A percentile compares a stretch with the other conserved stretches of the same genome.
Conservation (phyloP, 331 rosid species). For the Quercus tomentella region DNA sequence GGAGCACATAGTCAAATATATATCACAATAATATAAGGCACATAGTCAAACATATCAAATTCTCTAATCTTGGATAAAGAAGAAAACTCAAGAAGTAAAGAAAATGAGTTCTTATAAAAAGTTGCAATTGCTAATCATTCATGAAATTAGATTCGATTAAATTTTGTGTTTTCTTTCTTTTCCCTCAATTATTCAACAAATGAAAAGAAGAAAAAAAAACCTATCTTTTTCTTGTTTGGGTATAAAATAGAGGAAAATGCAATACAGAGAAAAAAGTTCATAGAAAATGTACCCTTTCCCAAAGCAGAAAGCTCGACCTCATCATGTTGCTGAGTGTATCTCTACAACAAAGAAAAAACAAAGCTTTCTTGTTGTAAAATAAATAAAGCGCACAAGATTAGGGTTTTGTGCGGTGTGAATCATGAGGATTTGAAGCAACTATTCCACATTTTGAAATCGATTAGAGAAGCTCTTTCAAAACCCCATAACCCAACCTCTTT, state of each 20-base stretch:
- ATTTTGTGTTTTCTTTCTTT: neutral
- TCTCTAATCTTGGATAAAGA: neutral
- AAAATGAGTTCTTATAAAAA: too few species aligned
- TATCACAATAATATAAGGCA: neutral
- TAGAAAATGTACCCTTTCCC: slow-evolving; percentile 73
- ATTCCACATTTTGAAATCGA: too few species aligned
- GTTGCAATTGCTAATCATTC: too few species aligned
- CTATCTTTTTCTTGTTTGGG: too few species aligned
- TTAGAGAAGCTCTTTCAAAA: too few species aligned
- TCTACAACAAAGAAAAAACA: slow-evolving; percentile 43
- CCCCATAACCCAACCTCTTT: too few species aligned
- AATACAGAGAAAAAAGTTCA: neutral
- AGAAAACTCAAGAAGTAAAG: neutral
- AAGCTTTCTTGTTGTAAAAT: neutral
- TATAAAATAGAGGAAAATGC: neutral
- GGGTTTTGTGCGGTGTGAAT: too few species aligned
- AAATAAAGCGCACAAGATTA: neutral
- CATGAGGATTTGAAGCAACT: too few species aligned
- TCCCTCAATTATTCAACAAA: neutral
- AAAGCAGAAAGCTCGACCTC: slow-evolving; percentile 97
- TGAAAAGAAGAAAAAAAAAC: neutral
- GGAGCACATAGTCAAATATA: neutral
- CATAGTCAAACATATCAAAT: too few species aligned
- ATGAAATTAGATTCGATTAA: neutral
- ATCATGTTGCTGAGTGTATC: slow-evolving; percentile 84